These are phyloP conservation scores for Aspergillus sclerotialis DNA, from an alignment of 2,329 filamentous ascomycete species.

Conservation along the genomic window DNA sequence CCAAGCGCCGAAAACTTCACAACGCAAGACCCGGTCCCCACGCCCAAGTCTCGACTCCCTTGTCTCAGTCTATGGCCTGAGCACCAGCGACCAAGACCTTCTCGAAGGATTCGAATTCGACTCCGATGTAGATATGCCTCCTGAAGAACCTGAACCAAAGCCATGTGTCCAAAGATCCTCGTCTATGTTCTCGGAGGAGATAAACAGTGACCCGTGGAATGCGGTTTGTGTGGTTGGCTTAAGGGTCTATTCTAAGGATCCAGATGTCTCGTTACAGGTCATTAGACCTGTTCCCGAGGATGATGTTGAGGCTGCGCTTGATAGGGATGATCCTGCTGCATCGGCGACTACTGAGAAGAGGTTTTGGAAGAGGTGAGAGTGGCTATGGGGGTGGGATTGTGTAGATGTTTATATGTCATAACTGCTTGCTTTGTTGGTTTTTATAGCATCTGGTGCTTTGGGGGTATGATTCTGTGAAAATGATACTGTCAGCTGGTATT, in stretches of 20 bases:
- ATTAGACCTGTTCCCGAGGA: slow-evolving; percentile 37
- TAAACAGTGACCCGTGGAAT: slow-evolving; percentile 47
- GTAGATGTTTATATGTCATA: neutral
- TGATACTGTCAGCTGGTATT: neutral
- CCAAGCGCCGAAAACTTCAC: slow-evolving; percentile 8
- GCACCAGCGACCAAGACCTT: slow-evolving; percentile 25
- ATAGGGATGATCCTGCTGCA: slow-evolving; percentile 35
- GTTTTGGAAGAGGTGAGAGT: slow-evolving; percentile 5
- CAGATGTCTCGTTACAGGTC: slow-evolving; percentile 45
- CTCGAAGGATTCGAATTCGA: slow-evolving; percentile 37
- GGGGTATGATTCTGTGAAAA: neutral
- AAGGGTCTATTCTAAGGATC: slow-evolving; percentile 50
- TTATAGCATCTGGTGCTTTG: neutral
- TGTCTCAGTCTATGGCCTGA: slow-evolving; percentile 14
- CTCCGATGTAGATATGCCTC: slow-evolving; percentile 35
- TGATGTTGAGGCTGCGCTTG: slow-evolving; percentile 34
- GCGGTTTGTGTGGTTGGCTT: slow-evolving; percentile 55
- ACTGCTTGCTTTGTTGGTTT: no score
- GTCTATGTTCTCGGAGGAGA: slow-evolving; percentile 9
- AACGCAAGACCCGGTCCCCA: slow-evolving; percentile 8
- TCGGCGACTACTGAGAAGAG: slow-evolving; percentile 24
- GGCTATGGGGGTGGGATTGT: neutral
- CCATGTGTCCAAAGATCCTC: slow-evolving; percentile 5
- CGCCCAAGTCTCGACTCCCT: slow-evolving; percentile 19
- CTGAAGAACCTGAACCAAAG: slow-evolving; percentile 17